phyloP scores from a whole-genome alignment of 257 asterid species.

The Jaltomata sinuosa region DNA sequence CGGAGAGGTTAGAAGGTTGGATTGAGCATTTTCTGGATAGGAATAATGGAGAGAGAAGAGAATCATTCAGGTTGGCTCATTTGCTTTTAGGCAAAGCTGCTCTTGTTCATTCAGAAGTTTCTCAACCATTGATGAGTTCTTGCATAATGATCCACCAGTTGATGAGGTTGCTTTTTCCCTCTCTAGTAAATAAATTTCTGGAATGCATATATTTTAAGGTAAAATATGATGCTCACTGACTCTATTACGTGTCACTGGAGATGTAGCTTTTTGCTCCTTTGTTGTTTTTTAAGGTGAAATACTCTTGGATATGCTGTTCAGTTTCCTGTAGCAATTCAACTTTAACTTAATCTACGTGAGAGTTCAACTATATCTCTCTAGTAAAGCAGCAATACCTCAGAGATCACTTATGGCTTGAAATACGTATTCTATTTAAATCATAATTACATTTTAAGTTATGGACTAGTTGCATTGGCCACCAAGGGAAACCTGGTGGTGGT shows the following conservation, averaged over 20 bases:
- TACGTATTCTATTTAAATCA: background rate
- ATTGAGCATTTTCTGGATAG: slow-evolving; percentile 32
- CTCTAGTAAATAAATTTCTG: background rate
- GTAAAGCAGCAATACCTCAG: background rate
- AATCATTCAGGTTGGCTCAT: slow-evolving; percentile 51
- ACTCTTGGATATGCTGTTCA: background rate
- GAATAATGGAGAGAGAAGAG: slow-evolving; percentile 16
- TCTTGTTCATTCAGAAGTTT: slow-evolving; percentile 11
- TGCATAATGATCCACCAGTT: slow-evolving; percentile 45
- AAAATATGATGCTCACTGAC: no score
- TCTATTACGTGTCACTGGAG: background rate
- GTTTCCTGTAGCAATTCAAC: background rate
- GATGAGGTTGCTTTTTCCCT: slow-evolving; percentile 3
- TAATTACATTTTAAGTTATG: background rate
- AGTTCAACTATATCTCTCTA: background rate
- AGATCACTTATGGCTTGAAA: background rate
- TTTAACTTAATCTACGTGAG: background rate
- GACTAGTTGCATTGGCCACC: background rate
- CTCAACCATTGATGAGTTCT: slow-evolving; percentile 44
- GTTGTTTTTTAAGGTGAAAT: background rate
- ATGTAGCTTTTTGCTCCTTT: background rate
- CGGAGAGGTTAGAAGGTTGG: slow-evolving; percentile 45
- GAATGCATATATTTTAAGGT: no score
- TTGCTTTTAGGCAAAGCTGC: slow-evolving; percentile 52
- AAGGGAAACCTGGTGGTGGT: background rate